Evolutionary conservation across 805 yeast genomes (phyloP), one percentile per base, ranked within the genome.

Genomic region (Yarrowia sp.): DNA sequence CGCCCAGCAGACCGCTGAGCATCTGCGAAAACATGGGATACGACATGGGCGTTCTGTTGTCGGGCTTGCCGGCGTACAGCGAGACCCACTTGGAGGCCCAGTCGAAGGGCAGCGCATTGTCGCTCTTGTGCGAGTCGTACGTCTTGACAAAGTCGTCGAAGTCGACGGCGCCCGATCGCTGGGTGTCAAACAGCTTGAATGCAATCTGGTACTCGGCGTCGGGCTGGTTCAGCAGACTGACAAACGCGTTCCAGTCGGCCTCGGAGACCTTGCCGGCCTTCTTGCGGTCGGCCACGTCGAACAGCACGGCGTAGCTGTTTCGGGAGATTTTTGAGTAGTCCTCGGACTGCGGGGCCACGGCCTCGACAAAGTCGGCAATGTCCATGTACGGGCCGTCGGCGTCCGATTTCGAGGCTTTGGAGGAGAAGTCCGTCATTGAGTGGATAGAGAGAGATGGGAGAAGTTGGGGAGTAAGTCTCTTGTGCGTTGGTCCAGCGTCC

Each of bases 221-320:
- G 42, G 84, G 78, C 64, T 81, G 78, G 65, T 78, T 79, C 60
- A 84, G 73, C 44, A 81, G 66, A 64, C 80, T 78, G 68, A 88
- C 84, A 71, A 93, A 88, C 42, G 80, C 80, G 56, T 82, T 75
- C 87, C 96, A 93, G 71, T 93, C 97, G 24, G 77, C 72, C 55
- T 84, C 77, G 25, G 82, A 79, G 55, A 90, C 78, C 63, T 79
- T 84, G 7, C 97, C 97, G 66, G 83, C 82, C 62, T 80, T 77
- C 38, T 80, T 78, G 63, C 82, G 82, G 74, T 93, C 98, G 14
- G 96, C 90, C 25, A 90, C 84, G 62, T 87, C 78, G 71, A 88
- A 93, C 53, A 93, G 83, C 64, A 92, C 79, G 6, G 87, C 88
- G 72, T 83, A 84, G 4, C 87, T 80, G 65, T 84, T 79, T 12